Percentiles rank a stretch among this genome's conserved stretches.
Conservation (phyloP, 2,329 filamentous ascomycete species). For the Sordariomycetes sp. region DNA sequence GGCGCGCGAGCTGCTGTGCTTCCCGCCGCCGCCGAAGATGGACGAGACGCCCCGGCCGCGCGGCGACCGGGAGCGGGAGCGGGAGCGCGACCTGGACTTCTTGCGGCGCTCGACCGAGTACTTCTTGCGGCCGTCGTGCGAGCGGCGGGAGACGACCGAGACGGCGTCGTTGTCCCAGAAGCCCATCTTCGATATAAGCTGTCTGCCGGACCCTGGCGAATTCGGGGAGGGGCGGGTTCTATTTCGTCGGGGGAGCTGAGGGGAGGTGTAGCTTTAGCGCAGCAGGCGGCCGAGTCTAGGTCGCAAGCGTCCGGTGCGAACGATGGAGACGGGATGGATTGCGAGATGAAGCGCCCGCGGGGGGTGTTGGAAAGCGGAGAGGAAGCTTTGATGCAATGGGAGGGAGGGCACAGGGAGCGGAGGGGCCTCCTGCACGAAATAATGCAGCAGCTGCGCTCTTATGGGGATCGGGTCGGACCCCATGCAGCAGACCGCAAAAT, state of each 20-base stretch:
- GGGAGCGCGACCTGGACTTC: conserved; percentile 23
- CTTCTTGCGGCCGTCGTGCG: conserved; percentile 1
- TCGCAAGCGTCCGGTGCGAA: no score
- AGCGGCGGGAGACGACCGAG: conserved; percentile 7
- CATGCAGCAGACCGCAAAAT: no score
- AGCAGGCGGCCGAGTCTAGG: no score
- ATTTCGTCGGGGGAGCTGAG: not conserved
- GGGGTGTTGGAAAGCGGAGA: no score
- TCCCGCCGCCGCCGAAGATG: conserved; percentile 34
- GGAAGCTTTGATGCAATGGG: not conserved
- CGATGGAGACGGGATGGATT: no score
- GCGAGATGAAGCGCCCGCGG: no score
- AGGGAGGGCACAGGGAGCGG: not conserved
- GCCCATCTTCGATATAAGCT: conserved; percentile 5
- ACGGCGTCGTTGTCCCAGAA: conserved; percentile 8
- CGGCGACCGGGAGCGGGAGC: conserved; percentile 27
- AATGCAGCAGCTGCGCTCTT: no score
- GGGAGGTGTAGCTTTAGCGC: not conserved
- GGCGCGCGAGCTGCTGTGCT: conserved; percentile 28
- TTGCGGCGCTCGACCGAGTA: conserved; percentile 10
- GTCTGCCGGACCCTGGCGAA: not conserved
- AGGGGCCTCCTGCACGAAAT: not conserved
- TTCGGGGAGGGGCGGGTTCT: not conserved
- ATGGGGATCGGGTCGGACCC: no score
- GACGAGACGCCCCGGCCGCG: conserved; percentile 27